Evolutionary conservation across 2,329 filamentous ascomycete genomes (phyloP), one percentile per base, ranked within the genome.

Genomic region (Ophiocordyceps unilateralis): DNA sequence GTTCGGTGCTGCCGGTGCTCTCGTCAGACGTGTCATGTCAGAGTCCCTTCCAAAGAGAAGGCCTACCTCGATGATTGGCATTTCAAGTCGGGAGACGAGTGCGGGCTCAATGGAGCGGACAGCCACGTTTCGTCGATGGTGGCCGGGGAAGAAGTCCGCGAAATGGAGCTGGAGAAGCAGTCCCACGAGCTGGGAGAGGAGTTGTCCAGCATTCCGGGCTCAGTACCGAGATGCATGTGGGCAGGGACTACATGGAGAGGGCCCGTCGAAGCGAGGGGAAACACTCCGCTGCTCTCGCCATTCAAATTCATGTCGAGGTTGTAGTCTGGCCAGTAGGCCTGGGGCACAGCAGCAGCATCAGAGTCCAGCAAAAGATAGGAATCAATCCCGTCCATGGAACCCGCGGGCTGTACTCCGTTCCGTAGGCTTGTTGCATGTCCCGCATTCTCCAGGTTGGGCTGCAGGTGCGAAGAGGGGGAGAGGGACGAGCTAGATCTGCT

Each of bases 31-130:
- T 15, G n/a, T 22, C 14, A 15, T 14, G 11, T 2, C 17, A 38
- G 36, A 26, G 9, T 34, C 15, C 7, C 14, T n/a, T 14, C 19
- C 17, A 38, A 4, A 9, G 3, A 11, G 17, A 21, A 11, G 49
- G 70, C 69, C 55, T 71, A 74, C 70, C 66, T 71, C 43, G 70
- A 69, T 43, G 69, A 72, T 48, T 68, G 67, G 55, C 66, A 66
- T 47, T 61, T 57, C 47, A 72, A 61, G 42, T 65, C 61, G 46
- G 69, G 68, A 28, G 69, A 69, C 45, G 69, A 71, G 52, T 65
- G 62, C 32, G 60, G 59, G 51, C 56, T 60, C 45, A 57, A 49
- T 39, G 55, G 51, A 20, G 53, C 51, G 20, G 55, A 48, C 26
- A 58, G 55, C 60, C 70, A 74, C 30, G 63, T 50, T 47, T 73